Evolutionary conservation across 768 basidiomycete genomes (phyloP).

Genomic region (Boletellus ananiceps): DNA sequence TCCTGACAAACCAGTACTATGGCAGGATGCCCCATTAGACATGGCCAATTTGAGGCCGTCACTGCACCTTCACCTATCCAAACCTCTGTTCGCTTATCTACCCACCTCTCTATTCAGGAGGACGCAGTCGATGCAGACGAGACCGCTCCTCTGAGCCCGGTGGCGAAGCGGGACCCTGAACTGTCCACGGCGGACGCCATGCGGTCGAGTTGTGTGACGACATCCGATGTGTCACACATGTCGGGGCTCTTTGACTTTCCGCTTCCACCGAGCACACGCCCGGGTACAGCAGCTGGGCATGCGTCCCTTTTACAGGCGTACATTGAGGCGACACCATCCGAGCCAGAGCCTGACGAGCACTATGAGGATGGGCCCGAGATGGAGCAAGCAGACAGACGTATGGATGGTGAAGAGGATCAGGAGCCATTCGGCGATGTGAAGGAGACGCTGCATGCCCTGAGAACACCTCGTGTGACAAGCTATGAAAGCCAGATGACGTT

Average conservation of each 20-base stretch:
- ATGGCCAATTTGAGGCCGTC: conserved; percentile 13
- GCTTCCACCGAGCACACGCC: conserved; percentile 43
- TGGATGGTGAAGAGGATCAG: neutral
- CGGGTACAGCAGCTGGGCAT: conserved; percentile 25
- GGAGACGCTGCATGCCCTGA: conserved; percentile 11
- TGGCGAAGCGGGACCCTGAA: conserved; percentile 9
- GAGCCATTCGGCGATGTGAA: conserved; percentile 12
- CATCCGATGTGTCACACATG: conserved; percentile 56
- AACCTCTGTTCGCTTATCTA: conserved; percentile 13
- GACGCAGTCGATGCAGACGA: neutral
- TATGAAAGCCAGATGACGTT: conserved; percentile 23
- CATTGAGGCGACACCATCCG: conserved; percentile 28
- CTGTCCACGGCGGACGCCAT: conserved; percentile 29
- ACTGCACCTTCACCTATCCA: conserved; percentile 13
- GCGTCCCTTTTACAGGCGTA: conserved; percentile 44
- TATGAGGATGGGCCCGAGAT: neutral
- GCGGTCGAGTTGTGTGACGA: conserved; percentile 61
- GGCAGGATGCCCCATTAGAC: conserved; percentile 24
- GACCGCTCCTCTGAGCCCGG: conserved; percentile 5
- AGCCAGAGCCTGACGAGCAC: neutral
- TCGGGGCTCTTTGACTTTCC: conserved; percentile 74
- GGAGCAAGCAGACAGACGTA: neutral
- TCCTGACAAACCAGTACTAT: neutral
- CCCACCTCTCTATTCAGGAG: conserved; percentile 21
- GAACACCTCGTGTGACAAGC: conserved; percentile 5